Evolutionary conservation across 257 asterid species (phyloP), one percentile per base, ranked within the genome.

Genomic region (Eucommia ulmoides): DNA sequence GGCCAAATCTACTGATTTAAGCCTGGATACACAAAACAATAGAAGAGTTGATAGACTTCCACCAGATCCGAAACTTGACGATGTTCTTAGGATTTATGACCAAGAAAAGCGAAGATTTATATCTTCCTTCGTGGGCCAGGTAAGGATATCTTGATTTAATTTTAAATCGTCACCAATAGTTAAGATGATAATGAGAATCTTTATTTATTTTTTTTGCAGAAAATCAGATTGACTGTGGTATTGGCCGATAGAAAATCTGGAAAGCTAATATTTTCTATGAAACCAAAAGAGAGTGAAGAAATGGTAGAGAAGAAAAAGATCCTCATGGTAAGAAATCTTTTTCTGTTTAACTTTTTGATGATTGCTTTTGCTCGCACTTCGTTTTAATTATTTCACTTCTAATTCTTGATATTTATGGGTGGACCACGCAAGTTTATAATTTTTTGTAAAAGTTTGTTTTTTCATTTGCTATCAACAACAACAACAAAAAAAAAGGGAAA

Each of bases 51-150:
- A 33, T 49, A 57, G 51, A 45, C 46, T 80, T 60, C 62, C 85
- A 54, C 62, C 91, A 53, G 96, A 84, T 61, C 80, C 67, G 84
- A 85, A 84, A 73, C 75, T 88, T 24, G 97, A 84, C 67, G 93
- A 84, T 63, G 89, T 84, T 74, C 78, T 89, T 58, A 63, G 71
- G 65, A 71, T 80, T 49, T 89, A 84, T 61, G 91, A 89, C 67
- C 89, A 72, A 64, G 94, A 89, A 71, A 89, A 89, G 59, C 86
- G 70, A 53, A 78, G 80, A 56, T 89, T 82, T 74, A 61, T 89
- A 50, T 80, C 94, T 17, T 89, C 97, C 53, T 89, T 84, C 67
- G 77, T 89, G 64, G 97, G 96, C 52, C 97, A 84, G 97, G 97
- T 89, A 54, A 55, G 80, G 55, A 78, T 55, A 41, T 26, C 38